Percentiles rank a stretch among this genome's conserved stretches.
Evolutionary conservation across 208 protist species (phyloP).

Genomic region (Herpetomonas samuelpessoai): DNA sequence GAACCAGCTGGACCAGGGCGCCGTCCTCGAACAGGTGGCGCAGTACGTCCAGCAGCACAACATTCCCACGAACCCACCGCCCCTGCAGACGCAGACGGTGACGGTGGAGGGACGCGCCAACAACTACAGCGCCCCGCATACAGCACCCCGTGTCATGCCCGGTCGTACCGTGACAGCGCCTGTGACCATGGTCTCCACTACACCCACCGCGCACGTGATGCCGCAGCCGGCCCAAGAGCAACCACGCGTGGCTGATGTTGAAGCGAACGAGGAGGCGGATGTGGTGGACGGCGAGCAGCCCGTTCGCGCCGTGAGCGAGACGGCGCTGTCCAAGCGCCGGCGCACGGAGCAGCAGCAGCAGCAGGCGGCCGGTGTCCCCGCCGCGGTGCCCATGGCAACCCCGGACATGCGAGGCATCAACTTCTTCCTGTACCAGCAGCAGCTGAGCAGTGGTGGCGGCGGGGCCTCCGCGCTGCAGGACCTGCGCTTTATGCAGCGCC

Average conservation of each 20-base stretch:
- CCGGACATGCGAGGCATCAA: slow-evolving; percentile 34
- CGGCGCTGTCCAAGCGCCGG: slow-evolving; percentile 25
- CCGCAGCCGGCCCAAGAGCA: neutral
- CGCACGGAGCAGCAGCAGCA: slow-evolving; percentile 26
- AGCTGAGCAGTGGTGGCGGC: slow-evolving; percentile 8
- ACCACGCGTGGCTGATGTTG: slow-evolving; percentile 13
- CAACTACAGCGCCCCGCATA: slow-evolving; percentile 83
- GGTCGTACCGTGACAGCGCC: slow-evolving; percentile 47
- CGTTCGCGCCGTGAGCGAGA: slow-evolving; percentile 46
- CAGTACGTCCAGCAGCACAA: slow-evolving; percentile 30
- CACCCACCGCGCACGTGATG: neutral
- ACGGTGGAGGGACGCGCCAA: slow-evolving; percentile 76
- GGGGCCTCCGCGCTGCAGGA: slow-evolving; percentile 55
- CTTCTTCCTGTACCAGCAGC: slow-evolving; percentile 41
- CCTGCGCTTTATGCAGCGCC: slow-evolving; percentile 35
- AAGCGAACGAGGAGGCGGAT: neutral
- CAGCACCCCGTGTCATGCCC: slow-evolving; percentile 21
- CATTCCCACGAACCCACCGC: slow-evolving; percentile 3
- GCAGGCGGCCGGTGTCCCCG: neutral
- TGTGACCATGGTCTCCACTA: slow-evolving; percentile 43
- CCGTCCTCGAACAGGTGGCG: slow-evolving; percentile 31
- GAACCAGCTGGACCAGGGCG: slow-evolving; percentile 49
- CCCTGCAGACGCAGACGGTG: slow-evolving; percentile 34
- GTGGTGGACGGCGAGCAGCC: slow-evolving; percentile 50
- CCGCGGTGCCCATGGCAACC: slow-evolving; percentile 11